Evolutionary conservation across 2,329 filamentous ascomycete genomes (phyloP).

Genomic region (Colletotrichum limetticola): DNA sequence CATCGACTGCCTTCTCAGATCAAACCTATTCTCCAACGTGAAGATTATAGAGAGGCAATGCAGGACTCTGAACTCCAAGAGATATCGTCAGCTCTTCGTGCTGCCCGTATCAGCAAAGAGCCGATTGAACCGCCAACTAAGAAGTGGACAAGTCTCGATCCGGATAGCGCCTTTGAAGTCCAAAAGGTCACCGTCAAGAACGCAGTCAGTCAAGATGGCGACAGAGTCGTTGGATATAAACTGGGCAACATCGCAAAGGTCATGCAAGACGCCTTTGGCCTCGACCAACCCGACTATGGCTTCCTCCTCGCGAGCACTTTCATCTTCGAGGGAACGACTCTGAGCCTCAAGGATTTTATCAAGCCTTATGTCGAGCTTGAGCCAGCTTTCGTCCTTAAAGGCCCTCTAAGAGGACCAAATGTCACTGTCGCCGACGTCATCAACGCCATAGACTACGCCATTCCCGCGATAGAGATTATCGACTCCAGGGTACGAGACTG

Average conservation of each 20-base stretch:
- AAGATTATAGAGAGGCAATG: too few relatives aligned
- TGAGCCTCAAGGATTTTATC: conserved; percentile 38
- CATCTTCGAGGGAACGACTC: conserved; percentile 6
- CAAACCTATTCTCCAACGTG: too few relatives aligned
- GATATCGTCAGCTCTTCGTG: too few relatives aligned
- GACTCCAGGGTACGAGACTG: conserved; percentile 42
- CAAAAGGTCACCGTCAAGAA: too few relatives aligned
- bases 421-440: conserved; percentile 42
- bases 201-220: too few relatives aligned
- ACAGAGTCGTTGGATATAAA: too few relatives aligned
- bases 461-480: conserved; percentile 44
- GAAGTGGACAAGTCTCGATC: too few relatives aligned
- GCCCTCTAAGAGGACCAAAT: conserved; percentile 39
- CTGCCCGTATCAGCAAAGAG: too few relatives aligned
- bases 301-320: conserved; percentile 41
- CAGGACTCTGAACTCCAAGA: too few relatives aligned
- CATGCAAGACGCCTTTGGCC: conserved; percentile 43
- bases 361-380: conserved; percentile 43
- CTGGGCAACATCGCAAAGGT: conserved; percentile 43
- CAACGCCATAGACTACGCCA: conserved; percentile 42
- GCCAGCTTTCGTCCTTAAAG: conserved; percentile 41
- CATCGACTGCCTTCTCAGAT: too few relatives aligned
- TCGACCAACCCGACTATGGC: conserved; percentile 43
- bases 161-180: too few relatives aligned
- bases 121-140: too few relatives aligned